These are phyloP conservation scores for Rhizopus arrhizus DNA, from an alignment of 371 early-diverging fungal species.

Conservation along the genomic window DNA sequence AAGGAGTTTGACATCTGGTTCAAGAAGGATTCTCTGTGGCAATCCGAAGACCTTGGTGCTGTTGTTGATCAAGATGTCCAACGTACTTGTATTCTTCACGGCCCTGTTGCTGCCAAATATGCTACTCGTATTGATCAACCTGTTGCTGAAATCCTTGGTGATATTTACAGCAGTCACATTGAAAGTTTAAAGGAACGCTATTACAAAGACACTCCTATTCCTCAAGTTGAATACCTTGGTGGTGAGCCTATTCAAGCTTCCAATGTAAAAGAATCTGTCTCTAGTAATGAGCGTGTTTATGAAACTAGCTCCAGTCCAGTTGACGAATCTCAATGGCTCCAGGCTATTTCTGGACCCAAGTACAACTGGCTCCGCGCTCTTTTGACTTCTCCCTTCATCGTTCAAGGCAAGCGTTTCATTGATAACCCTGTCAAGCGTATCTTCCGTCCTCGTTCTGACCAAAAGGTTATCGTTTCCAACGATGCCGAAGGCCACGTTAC, in stretches of 20 bases:
- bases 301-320: constrained; percentile 65
- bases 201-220: constrained; percentile 74
- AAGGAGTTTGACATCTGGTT: constrained; percentile 93
- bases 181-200: constrained; percentile 75
- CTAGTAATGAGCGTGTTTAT: constrained; percentile 53
- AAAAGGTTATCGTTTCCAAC: constrained; percentile 71
- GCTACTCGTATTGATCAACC: constrained; percentile 84
- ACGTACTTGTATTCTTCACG: constrained; percentile 94
- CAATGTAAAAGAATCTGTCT: constrained; percentile 23
- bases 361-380: constrained; percentile 89
- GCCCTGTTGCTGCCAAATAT: constrained; percentile 88
- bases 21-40: constrained; percentile 98
- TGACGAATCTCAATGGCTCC: constrained; percentile 71
- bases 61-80: constrained; percentile 90
- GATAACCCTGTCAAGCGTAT: constrained; percentile 81
- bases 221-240: constrained; percentile 84
- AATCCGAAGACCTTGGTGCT: constrained; percentile 90
- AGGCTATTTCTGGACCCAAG: constrained; percentile 70
- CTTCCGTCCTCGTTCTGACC: constrained; percentile 82
- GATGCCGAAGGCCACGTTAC: constrained; percentile 46
- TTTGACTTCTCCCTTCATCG: constrained; percentile 78
- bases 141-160: constrained; percentile 86
- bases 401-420: constrained; percentile 76
- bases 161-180: constrained; percentile 85
- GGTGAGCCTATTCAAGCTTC: constrained; percentile 48